These are phyloP conservation scores for Aspergillus sp. DNA, from an alignment of 2,329 filamentous ascomycete genomes.

Conservation along the genomic window DNA sequence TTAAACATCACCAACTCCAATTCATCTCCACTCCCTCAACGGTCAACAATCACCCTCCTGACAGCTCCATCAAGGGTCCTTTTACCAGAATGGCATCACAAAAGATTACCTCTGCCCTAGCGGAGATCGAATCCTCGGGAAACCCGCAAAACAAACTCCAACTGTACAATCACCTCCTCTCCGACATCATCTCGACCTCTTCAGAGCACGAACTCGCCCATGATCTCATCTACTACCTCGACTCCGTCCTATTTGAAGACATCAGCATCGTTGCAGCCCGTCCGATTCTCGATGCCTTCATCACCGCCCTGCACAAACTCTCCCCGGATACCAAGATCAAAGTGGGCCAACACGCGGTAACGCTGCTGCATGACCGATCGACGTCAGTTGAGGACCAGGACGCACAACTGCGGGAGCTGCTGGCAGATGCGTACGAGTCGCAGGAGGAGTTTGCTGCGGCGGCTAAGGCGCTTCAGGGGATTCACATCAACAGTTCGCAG, in stretches of 20 bases:
- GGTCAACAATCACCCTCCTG: background rate
- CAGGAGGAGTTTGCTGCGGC: conserved; percentile 74
- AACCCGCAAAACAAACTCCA: conserved; percentile 45
- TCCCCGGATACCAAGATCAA: conserved; percentile 58
- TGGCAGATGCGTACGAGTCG: conserved; percentile 74
- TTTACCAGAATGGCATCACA: conserved; percentile 40
- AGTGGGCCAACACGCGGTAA: conserved; percentile 66
- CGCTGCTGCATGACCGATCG: conserved; percentile 56
- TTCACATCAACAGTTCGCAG: conserved; percentile 83
- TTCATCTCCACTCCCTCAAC: background rate
- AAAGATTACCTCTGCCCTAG: conserved; percentile 42
- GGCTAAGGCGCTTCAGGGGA: conserved; percentile 69
- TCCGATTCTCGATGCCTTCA: conserved; percentile 61
- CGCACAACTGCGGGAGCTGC: conserved; percentile 66
- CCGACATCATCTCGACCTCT: conserved; percentile 44
- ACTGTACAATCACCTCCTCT: conserved; percentile 51
- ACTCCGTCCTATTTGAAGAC: conserved; percentile 60
- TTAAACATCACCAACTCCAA: background rate
- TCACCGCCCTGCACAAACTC: conserved; percentile 51
- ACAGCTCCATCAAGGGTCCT: background rate
- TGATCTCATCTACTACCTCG: conserved; percentile 61
- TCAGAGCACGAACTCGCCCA: conserved; percentile 42
- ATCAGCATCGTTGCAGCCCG: conserved; percentile 71
- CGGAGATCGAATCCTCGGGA: conserved; percentile 43
- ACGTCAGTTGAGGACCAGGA: conserved; percentile 79